Conservation (phyloP, 2,329 filamentous ascomycete species). For the Fusarium tupiense region DNA sequence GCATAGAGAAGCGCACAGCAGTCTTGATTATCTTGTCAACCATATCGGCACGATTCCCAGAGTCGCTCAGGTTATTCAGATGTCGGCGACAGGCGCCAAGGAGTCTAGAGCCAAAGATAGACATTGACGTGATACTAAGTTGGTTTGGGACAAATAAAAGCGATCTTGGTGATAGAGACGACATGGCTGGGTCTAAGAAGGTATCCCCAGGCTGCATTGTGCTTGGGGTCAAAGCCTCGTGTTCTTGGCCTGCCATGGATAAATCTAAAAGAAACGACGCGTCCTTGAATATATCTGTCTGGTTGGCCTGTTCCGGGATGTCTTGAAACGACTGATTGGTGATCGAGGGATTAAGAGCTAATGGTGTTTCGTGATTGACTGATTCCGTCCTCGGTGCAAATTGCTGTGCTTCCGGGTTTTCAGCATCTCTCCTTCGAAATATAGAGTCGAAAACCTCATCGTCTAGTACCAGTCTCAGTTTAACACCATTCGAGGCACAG, state of each 20-base stretch:
- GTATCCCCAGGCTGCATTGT: background rate
- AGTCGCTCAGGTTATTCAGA: background rate
- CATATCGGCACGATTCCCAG: no score
- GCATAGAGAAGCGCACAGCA: background rate
- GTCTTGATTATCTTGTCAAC: background rate
- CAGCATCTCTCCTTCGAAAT: background rate
- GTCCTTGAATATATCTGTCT: background rate
- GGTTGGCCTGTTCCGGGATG: background rate
- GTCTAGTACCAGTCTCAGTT: background rate
- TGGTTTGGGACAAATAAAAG: background rate
- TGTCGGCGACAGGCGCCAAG: background rate
- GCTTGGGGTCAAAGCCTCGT: background rate
- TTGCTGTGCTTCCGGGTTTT: background rate
- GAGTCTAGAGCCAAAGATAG: background rate
- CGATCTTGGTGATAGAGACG: background rate
- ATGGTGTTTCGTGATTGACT: background rate
- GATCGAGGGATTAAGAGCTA: background rate
- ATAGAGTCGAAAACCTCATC: background rate
- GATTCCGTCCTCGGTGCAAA: background rate
- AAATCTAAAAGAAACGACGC: background rate
- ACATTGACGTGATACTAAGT: background rate
- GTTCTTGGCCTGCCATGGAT: background rate
- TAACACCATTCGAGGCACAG: fast-evolving
- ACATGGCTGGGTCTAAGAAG: background rate
- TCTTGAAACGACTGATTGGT: background rate